phyloP scores from a whole-genome alignment of 768 basidiomycete species.

The Lactarius sp. region DNA sequence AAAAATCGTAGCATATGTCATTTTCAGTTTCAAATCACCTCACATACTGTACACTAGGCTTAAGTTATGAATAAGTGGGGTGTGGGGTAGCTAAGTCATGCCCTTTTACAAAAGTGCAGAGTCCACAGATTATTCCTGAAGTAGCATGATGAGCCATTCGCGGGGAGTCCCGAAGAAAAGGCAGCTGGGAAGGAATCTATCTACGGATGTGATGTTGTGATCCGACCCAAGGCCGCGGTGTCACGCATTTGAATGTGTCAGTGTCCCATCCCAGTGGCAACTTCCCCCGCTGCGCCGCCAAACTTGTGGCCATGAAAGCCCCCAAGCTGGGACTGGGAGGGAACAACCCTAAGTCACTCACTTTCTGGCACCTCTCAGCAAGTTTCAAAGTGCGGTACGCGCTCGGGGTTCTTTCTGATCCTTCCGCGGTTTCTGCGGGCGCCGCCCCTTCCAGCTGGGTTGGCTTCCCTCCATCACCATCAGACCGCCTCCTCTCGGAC shows the following conservation, averaged over 20 bases:
- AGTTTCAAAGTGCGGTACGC: slow-evolving; percentile 21
- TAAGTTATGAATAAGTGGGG: too few species aligned
- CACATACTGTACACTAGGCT: too few species aligned
- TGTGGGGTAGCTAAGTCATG: too few species aligned
- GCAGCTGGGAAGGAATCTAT: slow-evolving; percentile 20
- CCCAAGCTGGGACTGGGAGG: slow-evolving; percentile 9
- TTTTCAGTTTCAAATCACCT: too few species aligned
- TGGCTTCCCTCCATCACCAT: slow-evolving; percentile 25
- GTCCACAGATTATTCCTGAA: too few species aligned
- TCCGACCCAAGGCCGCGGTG: slow-evolving; percentile 22
- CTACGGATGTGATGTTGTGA: slow-evolving; percentile 17
- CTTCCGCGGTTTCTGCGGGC: slow-evolving; percentile 25
- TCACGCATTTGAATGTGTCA: slow-evolving; percentile 14
- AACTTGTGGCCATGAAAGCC: slow-evolving; percentile 17
- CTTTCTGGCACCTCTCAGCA: background rate
- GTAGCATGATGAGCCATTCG: background rate
- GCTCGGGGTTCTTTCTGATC: slow-evolving; percentile 24
- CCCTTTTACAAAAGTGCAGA: too few species aligned
- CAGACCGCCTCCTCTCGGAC: slow-evolving; percentile 18
- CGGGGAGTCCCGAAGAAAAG: slow-evolving; percentile 11
- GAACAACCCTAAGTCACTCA: slow-evolving; percentile 16
- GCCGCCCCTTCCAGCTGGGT: slow-evolving; percentile 19
- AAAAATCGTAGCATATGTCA: too few species aligned
- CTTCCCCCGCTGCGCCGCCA: slow-evolving; percentile 15
- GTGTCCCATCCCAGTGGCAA: slow-evolving; percentile 7